These are phyloP conservation scores for Psilocybe subaeruginosa DNA, from an alignment of 768 basidiomycete genomes.

Conservation along the genomic window DNA sequence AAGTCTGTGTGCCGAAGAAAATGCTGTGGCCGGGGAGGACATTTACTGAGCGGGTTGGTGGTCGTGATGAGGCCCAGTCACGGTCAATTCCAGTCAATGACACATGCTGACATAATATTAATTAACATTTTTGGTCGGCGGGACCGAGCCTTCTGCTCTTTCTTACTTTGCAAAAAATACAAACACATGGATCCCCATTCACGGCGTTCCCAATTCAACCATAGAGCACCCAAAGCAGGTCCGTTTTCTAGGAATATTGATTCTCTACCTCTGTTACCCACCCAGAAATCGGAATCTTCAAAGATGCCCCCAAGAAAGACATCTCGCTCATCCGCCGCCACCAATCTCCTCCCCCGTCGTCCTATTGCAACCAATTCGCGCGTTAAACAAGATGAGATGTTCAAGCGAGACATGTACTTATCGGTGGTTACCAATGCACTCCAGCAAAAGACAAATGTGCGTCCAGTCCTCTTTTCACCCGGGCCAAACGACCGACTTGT, in stretches of 20 bases:
- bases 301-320: conserved; percentile 40
- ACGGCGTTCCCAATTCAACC: conserved; percentile 73
- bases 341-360: conserved; percentile 34
- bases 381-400: conserved; percentile 75
- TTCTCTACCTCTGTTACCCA: conserved; percentile 41
- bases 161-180: conserved; percentile 6
- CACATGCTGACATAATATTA: conserved; percentile 27
- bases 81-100: conserved; percentile 7
- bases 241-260: conserved; percentile 50
- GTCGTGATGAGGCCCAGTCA: conserved; percentile 11
- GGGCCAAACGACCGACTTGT: conserved; percentile 11
- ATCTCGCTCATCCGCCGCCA: conserved; percentile 34
- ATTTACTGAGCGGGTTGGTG: conserved; percentile 37
- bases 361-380: conserved; percentile 82
- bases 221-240: conserved; percentile 69
- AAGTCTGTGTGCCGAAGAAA: conserved; percentile 74
- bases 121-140: conserved; percentile 18
- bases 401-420: conserved; percentile 82
- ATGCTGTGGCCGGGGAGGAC: conserved; percentile 54
- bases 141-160: conserved; percentile 8
- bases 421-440: conserved; percentile 83
- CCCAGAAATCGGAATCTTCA: conserved; percentile 18
- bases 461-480: conserved; percentile 25
- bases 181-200: conserved; percentile 78
- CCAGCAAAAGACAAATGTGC: conserved; percentile 69